Percentiles rank a stretch among this genome's conserved stretches.
phyloP scores from a whole-genome alignment of 257 asterid genomes.

The Paulownia fortunei region DNA sequence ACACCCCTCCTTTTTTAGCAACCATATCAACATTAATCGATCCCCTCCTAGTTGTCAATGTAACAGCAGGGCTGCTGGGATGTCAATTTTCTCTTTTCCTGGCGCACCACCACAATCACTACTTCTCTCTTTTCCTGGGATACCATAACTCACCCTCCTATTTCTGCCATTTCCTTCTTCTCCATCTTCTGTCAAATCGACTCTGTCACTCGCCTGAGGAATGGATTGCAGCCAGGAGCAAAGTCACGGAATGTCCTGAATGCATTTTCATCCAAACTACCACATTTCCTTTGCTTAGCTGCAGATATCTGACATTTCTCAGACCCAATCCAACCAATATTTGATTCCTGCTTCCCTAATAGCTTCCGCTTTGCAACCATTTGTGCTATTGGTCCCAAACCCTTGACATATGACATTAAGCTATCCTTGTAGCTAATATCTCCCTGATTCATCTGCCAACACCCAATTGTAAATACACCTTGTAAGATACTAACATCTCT shows the following conservation, averaged over 20 bases:
- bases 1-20: no score
- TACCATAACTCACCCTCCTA: no score
- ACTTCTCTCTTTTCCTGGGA: no score
- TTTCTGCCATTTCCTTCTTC: conserved; percentile 22
- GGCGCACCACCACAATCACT: no score
- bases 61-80: no score
- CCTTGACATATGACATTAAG: conserved; percentile 59
- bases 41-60: no score
- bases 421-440: conserved; percentile 61
- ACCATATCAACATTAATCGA: no score
- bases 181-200: conserved; percentile 35
- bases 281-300: neutral
- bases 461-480: no score
- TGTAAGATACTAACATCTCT: no score
- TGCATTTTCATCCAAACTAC: neutral
- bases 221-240: conserved; percentile 30
- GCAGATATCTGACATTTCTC: no score
- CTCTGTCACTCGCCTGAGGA: conserved; percentile 24
- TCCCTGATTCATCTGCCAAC: conserved; percentile 46
- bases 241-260: conserved; percentile 45
- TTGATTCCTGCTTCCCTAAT: conserved; percentile 27
- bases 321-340: no score
- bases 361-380: conserved; percentile 64
- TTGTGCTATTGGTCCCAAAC: conserved; percentile 72
- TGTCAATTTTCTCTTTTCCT: no score